A percentile compares a stretch with the other conserved stretches of the same genome.
Conservation (phyloP, 106 monocot species). For the Allium sativum region DNA sequence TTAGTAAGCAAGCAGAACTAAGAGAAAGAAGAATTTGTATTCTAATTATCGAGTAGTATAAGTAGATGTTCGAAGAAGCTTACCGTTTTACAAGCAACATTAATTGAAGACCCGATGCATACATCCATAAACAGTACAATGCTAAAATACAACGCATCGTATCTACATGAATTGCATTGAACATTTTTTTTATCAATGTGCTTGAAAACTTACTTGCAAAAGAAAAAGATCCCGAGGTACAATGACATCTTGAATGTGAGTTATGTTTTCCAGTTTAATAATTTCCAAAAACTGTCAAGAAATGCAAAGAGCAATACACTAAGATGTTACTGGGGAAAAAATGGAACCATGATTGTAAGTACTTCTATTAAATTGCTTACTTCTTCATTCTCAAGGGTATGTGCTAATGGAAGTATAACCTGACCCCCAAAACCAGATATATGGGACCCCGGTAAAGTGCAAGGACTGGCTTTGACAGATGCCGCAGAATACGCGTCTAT, state of each 20-base stretch:
- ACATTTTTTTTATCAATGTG: background rate
- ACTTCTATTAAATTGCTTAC: conserved; percentile 14
- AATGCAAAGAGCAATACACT: background rate
- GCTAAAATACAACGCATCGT: too few relatives aligned
- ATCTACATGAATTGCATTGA: too few relatives aligned
- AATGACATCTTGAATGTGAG: conserved; percentile 27
- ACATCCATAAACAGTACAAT: too few relatives aligned
- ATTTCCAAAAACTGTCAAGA: conserved; percentile 49
- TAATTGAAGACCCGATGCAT: too few relatives aligned
- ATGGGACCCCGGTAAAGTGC: conserved; percentile 26
- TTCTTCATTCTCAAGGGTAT: conserved; percentile 57
- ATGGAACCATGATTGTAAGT: too few relatives aligned
- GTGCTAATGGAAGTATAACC: conserved; percentile 59
- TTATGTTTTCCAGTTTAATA: conserved; percentile 43
- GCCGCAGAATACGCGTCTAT: conserved; percentile 55
- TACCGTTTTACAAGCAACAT: too few relatives aligned
- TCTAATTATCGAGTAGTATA: too few relatives aligned
- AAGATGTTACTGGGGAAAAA: too few relatives aligned
- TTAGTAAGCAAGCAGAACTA: too few relatives aligned
- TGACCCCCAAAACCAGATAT: conserved; percentile 35
- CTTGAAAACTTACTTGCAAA: conserved; percentile 38
- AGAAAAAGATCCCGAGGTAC: conserved; percentile 40
- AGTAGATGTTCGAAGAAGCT: too few relatives aligned
- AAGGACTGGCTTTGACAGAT: conserved; percentile 26
- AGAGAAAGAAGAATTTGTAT: too few relatives aligned